phyloP scores from a whole-genome alignment of 2,329 filamentous ascomycete genomes.

The Acrocalymma vagum region DNA sequence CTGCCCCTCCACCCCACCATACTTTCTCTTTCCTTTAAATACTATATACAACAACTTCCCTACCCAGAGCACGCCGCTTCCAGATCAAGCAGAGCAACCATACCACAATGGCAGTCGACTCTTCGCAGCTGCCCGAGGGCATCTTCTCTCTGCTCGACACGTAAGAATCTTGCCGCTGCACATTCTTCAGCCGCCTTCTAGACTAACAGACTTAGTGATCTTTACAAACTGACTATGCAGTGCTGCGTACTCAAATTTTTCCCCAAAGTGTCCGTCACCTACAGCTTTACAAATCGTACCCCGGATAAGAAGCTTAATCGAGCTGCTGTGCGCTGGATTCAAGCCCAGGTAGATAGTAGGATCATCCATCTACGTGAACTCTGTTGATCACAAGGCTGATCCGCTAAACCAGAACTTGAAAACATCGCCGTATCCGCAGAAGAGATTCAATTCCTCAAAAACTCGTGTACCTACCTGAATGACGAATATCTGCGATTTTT shows the following conservation, averaged over 20 bases:
- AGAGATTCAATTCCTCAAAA: conserved; percentile 80
- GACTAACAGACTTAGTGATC: conserved; percentile 58
- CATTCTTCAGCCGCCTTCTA: conserved; percentile 9
- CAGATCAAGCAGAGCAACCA: conserved; percentile 17
- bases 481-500: conserved; percentile 82
- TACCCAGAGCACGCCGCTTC: not conserved
- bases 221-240: conserved; percentile 99
- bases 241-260: conserved; percentile 88
- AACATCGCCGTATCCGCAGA: conserved; percentile 81
- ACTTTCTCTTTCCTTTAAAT: conserved; percentile 2
- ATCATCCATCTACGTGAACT: not conserved
- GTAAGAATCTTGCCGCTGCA: conserved; percentile 11
- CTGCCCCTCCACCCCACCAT: conserved; percentile 41
- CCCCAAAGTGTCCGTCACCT: conserved; percentile 80
- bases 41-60: not conserved
- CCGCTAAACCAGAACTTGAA: conserved; percentile 71
- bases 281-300: conserved; percentile 94
- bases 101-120: conserved; percentile 28
- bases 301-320: conserved; percentile 90
- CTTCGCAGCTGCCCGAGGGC: conserved; percentile 45
- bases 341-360: conserved; percentile 81
- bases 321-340: conserved; percentile 83
- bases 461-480: conserved; percentile 82
- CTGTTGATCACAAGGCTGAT: too few relatives aligned
- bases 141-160: conserved; percentile 59